Evolutionary conservation across 1,139 yeast species (phyloP).

Genomic region (Meyerozyma sp.): DNA sequence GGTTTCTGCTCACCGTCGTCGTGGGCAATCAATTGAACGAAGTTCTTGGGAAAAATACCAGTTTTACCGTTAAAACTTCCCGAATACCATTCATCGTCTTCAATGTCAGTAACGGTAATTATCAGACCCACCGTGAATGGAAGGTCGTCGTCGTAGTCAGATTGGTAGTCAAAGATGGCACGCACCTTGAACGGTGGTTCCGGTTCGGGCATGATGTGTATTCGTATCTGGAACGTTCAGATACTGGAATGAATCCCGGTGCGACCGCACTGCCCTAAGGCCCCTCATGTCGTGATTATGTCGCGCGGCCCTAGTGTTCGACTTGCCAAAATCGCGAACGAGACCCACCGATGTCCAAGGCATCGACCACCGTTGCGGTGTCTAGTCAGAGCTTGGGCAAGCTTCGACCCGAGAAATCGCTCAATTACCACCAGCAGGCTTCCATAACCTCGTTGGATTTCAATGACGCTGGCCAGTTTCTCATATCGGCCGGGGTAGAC

Average conservation of each 20-base stretch:
- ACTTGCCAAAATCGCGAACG: too few relatives aligned
- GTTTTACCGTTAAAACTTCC: constrained; percentile 56
- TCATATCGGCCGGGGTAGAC: constrained; percentile 75
- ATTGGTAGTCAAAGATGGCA: constrained; percentile 66
- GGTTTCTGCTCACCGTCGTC: not conserved
- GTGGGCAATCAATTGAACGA: constrained; percentile 46
- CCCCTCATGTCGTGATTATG: not conserved
- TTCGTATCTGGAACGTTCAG: not conserved
- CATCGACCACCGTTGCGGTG: not conserved
- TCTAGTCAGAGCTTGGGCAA: not conserved
- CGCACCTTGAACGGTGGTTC: constrained; percentile 60
- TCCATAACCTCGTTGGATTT: constrained; percentile 78
- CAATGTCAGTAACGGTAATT: constrained; percentile 69
- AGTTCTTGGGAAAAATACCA: constrained; percentile 88
- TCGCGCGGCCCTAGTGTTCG: not conserved
- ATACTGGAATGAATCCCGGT: not conserved
- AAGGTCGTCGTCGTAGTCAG: constrained; percentile 84
- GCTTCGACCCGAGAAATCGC: constrained; percentile 9
- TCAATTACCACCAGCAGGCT: constrained; percentile 51
- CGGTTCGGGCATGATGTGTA: constrained; percentile 1
- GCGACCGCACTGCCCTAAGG: not conserved
- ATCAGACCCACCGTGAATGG: constrained; percentile 61
- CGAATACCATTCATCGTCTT: constrained; percentile 87
- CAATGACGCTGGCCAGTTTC: constrained; percentile 78
- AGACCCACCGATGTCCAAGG: not conserved